A percentile compares a stretch with the other conserved stretches of the same genome.
phyloP scores from a whole-genome alignment of 192 early-diverging fungal species.

The Mortierella alpina region DNA sequence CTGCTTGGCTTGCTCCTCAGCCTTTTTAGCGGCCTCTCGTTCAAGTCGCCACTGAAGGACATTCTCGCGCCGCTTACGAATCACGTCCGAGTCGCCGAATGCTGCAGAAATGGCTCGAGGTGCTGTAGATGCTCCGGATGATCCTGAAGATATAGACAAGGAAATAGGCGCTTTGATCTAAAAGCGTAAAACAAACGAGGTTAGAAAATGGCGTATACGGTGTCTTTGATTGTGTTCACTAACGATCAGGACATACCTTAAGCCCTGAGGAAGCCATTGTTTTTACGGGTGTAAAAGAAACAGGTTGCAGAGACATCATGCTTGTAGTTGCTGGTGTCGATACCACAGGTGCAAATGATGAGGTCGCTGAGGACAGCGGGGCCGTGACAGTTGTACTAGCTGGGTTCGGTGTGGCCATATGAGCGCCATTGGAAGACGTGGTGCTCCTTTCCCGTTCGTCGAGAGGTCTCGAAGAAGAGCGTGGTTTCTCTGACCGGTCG shows the following conservation, averaged over 20 bases:
- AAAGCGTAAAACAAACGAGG: not conserved
- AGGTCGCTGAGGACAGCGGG: not conserved
- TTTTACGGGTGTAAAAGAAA: too few relatives aligned
- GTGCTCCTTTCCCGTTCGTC: conserved; percentile 30
- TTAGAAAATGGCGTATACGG: not conserved
- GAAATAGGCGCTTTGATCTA: conserved; percentile 36
- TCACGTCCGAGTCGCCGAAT: conserved; percentile 68
- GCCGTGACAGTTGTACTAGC: conserved; percentile 1
- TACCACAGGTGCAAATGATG: too few relatives aligned
- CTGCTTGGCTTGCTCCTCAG: conserved; percentile 58
- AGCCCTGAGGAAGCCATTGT: too few relatives aligned
- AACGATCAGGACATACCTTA: not conserved
- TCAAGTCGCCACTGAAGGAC: conserved; percentile 86
- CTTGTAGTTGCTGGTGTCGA: too few relatives aligned
- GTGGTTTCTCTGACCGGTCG: conserved; percentile 7
- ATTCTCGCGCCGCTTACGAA: conserved; percentile 81
- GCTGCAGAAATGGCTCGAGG: conserved; percentile 38
- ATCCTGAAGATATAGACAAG: conserved; percentile 16
- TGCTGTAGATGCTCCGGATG: conserved; percentile 24
- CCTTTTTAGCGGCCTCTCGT: conserved; percentile 61
- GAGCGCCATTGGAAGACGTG: conserved; percentile 5
- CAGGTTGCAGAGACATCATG: too few relatives aligned
- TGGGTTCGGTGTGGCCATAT: not conserved
- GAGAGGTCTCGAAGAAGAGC: conserved; percentile 16
- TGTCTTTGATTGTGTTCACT: too few relatives aligned